Percentiles rank a stretch among this genome's conserved stretches.
phyloP scores from a whole-genome alignment of 176 grass and related monocot species.

The Cocos nucifera region DNA sequence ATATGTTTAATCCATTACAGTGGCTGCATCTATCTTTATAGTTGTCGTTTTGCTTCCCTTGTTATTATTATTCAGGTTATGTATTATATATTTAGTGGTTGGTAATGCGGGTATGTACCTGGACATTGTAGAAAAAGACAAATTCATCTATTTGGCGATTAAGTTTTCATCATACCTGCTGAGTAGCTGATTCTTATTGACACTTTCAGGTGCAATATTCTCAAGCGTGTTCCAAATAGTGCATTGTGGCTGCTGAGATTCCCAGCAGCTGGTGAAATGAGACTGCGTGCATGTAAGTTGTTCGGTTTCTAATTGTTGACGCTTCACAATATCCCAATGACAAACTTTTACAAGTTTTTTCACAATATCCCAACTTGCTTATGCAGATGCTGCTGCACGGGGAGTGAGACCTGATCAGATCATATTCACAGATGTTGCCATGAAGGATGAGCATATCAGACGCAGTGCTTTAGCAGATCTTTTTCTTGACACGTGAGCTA shows the following conservation, averaged over 20 bases:
- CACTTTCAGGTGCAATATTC: slow-evolving; percentile 73
- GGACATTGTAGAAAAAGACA: too few relatives aligned
- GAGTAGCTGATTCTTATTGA: too few relatives aligned
- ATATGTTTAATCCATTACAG: background rate
- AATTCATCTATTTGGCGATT: too few relatives aligned
- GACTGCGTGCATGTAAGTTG: slow-evolving; percentile 74
- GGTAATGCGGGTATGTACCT: too few relatives aligned
- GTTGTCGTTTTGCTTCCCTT: too few relatives aligned
- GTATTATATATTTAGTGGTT: too few relatives aligned
- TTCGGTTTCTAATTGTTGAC: background rate
- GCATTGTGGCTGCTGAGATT: slow-evolving; percentile 78
- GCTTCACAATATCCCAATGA: background rate
- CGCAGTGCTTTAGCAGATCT: slow-evolving; percentile 80
- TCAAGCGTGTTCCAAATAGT: slow-evolving; percentile 68
- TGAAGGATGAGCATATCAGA: slow-evolving; percentile 81
- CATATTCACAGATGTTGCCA: slow-evolving; percentile 87
- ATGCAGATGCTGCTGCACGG: slow-evolving; percentile 64
- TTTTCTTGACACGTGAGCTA: slow-evolving; percentile 76
- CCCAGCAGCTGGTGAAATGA: slow-evolving; percentile 66
- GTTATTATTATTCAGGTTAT: too few relatives aligned
- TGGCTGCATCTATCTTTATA: too few relatives aligned
- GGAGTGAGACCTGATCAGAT: slow-evolving; percentile 72
- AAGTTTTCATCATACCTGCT: too few relatives aligned
- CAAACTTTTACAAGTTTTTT: background rate
- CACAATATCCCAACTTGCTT: background rate